These are phyloP conservation scores for Musa beccarii DNA, from an alignment of 176 grass and related monocot species.

Conservation along the genomic window DNA sequence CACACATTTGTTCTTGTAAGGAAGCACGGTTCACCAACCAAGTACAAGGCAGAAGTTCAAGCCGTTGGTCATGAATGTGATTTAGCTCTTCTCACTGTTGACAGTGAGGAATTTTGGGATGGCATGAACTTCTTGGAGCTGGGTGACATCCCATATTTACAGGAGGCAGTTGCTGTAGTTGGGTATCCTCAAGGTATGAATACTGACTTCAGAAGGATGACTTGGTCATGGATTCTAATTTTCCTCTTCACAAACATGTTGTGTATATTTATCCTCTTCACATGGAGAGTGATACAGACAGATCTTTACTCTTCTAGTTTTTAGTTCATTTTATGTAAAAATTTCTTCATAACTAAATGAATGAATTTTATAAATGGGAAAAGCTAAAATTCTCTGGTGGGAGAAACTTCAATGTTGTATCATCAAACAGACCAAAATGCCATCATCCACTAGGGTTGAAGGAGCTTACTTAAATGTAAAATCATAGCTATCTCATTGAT, in stretches of 20 bases:
- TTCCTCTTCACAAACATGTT: neutral
- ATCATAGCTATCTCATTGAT: no score
- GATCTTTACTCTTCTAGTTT: no score
- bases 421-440: no score
- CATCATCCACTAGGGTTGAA: no score
- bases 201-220: slow-evolving; percentile 1
- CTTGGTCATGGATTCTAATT: neutral
- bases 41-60: slow-evolving; percentile 86
- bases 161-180: slow-evolving; percentile 92
- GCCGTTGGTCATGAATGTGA: slow-evolving; percentile 94
- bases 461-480: no score
- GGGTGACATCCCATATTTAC: slow-evolving; percentile 86
- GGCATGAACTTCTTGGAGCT: slow-evolving; percentile 83
- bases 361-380: no score
- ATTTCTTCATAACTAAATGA: no score
- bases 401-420: no score
- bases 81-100: slow-evolving; percentile 71
- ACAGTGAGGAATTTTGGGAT: slow-evolving; percentile 92
- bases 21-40: slow-evolving; percentile 91
- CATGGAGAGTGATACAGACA: neutral
- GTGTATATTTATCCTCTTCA: neutral
- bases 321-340: no score
- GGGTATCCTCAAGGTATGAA: slow-evolving; percentile 87
- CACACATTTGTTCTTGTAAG: slow-evolving; percentile 95
- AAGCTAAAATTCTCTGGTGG: no score